These are phyloP conservation scores for Pseudogymnoascus sp. DNA, from an alignment of 2,329 filamentous ascomycete genomes.

Conservation along the genomic window DNA sequence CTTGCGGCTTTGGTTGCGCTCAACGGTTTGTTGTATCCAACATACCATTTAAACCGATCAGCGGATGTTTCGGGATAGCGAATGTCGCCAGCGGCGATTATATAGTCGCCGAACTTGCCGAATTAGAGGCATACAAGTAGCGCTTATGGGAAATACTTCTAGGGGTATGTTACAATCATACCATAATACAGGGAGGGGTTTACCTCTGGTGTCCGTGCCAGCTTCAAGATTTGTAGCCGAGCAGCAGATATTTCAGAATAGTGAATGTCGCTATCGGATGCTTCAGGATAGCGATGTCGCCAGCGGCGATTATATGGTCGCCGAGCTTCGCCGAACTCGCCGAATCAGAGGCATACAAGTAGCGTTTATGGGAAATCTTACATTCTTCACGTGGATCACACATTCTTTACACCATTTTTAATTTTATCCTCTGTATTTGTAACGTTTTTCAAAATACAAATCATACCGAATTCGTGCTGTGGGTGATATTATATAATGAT, in stretches of 20 bases:
- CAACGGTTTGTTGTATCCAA: no score
- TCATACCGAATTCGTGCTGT: not conserved
- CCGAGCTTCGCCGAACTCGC: not conserved
- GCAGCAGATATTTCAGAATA: no score
- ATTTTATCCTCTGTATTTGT: not conserved
- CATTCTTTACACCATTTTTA: not conserved
- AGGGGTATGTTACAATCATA: no score
- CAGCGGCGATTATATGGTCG: not conserved
- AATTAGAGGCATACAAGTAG: not conserved
- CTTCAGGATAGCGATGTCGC: not conserved
- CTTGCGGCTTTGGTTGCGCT: no score
- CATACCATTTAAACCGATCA: not conserved
- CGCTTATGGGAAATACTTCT: no score
- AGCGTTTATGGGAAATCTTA: not conserved
- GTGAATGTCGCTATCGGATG: not conserved
- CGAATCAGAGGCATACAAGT: not conserved
- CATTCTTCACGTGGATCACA: not conserved
- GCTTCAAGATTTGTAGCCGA: no score
- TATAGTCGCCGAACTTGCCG: not conserved
- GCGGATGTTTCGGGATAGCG: not conserved
- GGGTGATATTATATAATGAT: not conserved
- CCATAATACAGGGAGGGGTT: no score
- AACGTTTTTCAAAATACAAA: not conserved
- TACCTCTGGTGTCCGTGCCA: no score
- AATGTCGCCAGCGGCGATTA: not conserved